Conservation (phyloP, 352 stramenopile species). For the Pythium sp. region DNA sequence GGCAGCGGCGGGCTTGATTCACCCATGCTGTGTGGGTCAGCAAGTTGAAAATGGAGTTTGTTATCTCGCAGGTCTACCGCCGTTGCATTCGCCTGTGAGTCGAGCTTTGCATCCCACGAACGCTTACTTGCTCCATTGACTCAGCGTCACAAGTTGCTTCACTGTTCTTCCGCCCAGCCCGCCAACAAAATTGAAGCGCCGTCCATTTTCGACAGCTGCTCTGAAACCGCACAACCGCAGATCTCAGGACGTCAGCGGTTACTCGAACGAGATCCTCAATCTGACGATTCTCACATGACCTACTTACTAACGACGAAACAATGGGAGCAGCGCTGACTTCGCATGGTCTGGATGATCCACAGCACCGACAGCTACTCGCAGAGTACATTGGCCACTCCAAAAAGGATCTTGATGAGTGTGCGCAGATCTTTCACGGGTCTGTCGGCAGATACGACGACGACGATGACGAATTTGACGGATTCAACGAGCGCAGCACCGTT, state of each 20-base stretch:
- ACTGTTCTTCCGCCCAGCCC: neutral
- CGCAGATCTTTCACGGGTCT: conserved; percentile 43
- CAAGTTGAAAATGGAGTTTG: neutral
- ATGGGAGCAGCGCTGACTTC: conserved; percentile 29
- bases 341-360: conserved; percentile 14
- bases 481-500: neutral
- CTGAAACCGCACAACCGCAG: neutral
- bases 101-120: neutral
- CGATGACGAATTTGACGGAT: conserved; percentile 12
- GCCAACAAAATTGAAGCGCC: neutral
- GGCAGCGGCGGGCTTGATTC: conserved; percentile 53
- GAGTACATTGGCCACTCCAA: conserved; percentile 55
- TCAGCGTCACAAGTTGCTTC: neutral
- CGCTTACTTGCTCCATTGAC: neutral
- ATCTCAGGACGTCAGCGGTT: neutral
- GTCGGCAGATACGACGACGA: conserved; percentile 29
- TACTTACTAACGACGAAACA: neutral
- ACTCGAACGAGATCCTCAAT: neutral
- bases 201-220: neutral
- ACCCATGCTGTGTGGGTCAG: conserved; percentile 3
- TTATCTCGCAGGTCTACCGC: neutral
- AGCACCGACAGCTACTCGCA: conserved; percentile 39
- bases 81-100: neutral
- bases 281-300: neutral
- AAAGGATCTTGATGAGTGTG: conserved; percentile 52